These are phyloP conservation scores for Volvox reticuliferus DNA, from an alignment of 139 green algal genomes.

Conservation along the genomic window DNA sequence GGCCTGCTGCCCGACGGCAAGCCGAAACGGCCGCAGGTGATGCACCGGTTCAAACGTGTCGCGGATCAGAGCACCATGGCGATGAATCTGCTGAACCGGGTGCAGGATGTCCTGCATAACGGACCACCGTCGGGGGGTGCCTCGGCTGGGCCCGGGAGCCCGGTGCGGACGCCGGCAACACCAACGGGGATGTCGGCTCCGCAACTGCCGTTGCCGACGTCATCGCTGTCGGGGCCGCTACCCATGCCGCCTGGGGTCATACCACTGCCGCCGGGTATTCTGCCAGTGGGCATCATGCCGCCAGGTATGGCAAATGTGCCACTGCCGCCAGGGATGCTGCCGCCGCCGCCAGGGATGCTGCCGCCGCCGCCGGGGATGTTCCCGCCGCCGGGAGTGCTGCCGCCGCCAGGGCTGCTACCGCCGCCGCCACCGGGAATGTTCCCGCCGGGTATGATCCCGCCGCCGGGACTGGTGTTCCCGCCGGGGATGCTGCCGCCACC, in stretches of 20 bases:
- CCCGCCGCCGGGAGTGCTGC: constrained; percentile 19
- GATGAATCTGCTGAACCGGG: constrained; percentile 58
- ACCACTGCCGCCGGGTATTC: neutral
- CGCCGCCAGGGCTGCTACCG: neutral
- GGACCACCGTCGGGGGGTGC: neutral
- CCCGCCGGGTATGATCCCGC: neutral
- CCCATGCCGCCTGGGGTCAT: neutral
- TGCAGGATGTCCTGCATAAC: constrained; percentile 46
- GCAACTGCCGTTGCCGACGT: neutral
- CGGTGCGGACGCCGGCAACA: neutral
- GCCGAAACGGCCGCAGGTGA: constrained; percentile 39
- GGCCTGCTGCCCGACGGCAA: constrained; percentile 23
- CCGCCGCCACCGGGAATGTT: neutral
- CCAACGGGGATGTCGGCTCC: neutral
- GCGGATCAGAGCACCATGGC: constrained; percentile 60
- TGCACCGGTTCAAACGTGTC: constrained; percentile 63
- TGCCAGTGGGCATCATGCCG: neutral
- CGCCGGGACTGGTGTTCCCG: neutral
- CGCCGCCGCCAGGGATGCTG: neutral
- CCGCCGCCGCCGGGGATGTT: neutral
- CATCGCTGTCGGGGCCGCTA: too few species aligned
- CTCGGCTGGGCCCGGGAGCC: neutral
- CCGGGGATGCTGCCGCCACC: neutral
- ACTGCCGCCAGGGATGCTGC: neutral
- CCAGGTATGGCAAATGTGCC: neutral